Evolutionary conservation across 2,329 filamentous ascomycete species (phyloP), one percentile per base, ranked within the genome.

Genomic region (Aspergillus quadrilineatus): DNA sequence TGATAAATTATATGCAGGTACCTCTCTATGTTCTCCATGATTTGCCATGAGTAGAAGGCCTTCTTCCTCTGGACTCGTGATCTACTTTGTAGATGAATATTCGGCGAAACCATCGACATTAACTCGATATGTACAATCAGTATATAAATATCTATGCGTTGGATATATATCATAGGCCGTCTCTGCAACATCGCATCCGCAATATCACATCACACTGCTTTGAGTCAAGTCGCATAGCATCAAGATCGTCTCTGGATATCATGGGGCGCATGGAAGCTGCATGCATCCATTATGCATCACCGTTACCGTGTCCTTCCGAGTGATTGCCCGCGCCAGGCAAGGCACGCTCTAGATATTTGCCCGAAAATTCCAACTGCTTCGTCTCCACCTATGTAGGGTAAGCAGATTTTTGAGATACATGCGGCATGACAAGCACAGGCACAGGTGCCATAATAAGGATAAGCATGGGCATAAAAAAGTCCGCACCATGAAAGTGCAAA

Each of bases 121-220:
- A 17, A 52, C 55, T 56, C 46, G 49, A 37, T 60, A 60, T 60
- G 56, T 60, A 60, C 59, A 58, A 34, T 26, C 30, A n/a, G 50
- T 56, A 49, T 56, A 53, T 55, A 47, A 26, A 46, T 53, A 56
- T 56, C 53, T 57, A 54, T 55, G 47, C 42, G 39, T 56, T 47
- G 44, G 34, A 55, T 49, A 52, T 54, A 36, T 46, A 53, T 52
- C 57, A 48, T 48, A 34, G 54, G 42, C 43, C 48, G 34, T 45
- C 43, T 46, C 30, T 36, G 34, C 41, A 28, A 51, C 32, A 41
- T 45, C 17, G 26, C 26, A 48, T 51, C 32, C 39, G 26, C 26
- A 28, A 28, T 28, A 45, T 42, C 41, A 26, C 41, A 39, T 43
- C 26, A 30, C 14, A 28, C 26, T 28, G 26, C 26, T 28, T 28